phyloP scores from a whole-genome alignment of 306 rosid genomes.

The Nissolia schottii region DNA sequence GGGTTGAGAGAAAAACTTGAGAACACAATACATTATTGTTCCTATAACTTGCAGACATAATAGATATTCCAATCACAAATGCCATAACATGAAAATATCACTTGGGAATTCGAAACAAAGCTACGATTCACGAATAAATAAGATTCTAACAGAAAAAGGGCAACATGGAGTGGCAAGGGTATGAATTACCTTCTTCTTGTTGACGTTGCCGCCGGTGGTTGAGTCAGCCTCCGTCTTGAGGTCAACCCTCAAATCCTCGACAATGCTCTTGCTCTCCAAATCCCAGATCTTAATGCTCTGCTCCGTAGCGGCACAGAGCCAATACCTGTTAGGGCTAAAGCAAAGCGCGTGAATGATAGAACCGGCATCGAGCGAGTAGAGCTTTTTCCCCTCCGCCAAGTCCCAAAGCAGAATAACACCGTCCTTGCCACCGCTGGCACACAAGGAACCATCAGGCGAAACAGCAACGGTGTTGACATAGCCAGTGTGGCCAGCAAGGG shows the following conservation, averaged over 20 bases:
- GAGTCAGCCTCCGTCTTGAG: constrained; percentile 73
- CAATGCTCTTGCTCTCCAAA: constrained; percentile 92
- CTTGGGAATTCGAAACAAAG: too few relatives aligned
- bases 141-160: too few relatives aligned
- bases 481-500: constrained; percentile 70
- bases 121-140: too few relatives aligned
- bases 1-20: too few relatives aligned
- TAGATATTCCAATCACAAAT: too few relatives aligned
- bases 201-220: constrained; percentile 32
- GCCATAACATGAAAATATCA: too few relatives aligned
- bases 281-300: constrained; percentile 98
- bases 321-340: constrained; percentile 95
- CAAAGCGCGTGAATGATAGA: constrained; percentile 80
- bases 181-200: constrained; percentile 68
- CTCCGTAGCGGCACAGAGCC: constrained; percentile 98
- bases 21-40: too few relatives aligned
- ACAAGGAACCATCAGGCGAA: constrained; percentile 85
- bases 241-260: constrained; percentile 92
- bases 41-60: too few relatives aligned
- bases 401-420: constrained; percentile 89
- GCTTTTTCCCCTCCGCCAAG: constrained; percentile 92
- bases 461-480: constrained; percentile 97
- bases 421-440: constrained; percentile 96
- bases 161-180: background rate
- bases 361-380: constrained; percentile 80